Evolutionary conservation across 2,329 filamentous ascomycete genomes (phyloP), one percentile per base, ranked within the genome.

Genomic region (Botrytis fragariae): DNA sequence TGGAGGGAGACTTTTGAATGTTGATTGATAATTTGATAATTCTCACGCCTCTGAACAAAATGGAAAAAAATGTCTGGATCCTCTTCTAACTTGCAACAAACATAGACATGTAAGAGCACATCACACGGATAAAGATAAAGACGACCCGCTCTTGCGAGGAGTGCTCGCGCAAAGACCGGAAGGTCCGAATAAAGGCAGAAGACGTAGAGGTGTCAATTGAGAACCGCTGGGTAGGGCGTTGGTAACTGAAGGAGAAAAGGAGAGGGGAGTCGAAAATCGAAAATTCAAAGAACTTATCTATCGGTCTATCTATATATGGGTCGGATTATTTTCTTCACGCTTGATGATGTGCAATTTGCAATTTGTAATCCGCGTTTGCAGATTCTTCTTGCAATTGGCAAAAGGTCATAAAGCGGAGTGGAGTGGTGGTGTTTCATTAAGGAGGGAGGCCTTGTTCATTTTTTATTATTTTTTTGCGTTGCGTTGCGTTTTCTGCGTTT

Each of bases 51-150:
- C 9, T 57, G 51, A 18, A 32, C 1, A 4, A 29, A 32, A 57
- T 18, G n/a, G 14, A 57, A 32, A 29, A 7, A n/a, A n/a, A 54
- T 18, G 3, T 7, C n/a, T 29, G n/a, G n/a, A 18, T 57, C 9
- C 18, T 57, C n/a, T 29, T 57, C 51, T 57, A 57, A 57, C 51
- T 29, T 29, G n/a, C 51, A 57, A n/a, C n/a, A 3, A 57, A 51
- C 63, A 61, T 69, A 97, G 94, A 82, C 96, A 99, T 82, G 96
- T 98, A 48, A 90, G 94, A 72, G 94, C 96, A 60, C 95, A 98
- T 81, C 96, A 98, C 81, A 85, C 91, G 57, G 95, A 98, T 80
- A 96, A 94, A 81, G 91, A 93, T 81, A 95, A 94, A 82, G 94
- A 98, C 77, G 95, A 98, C 79, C 90, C 92, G 0, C 83, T 87